phyloP scores from a whole-genome alignment of 768 basidiomycete species.

The Guyanaporus albipodus region DNA sequence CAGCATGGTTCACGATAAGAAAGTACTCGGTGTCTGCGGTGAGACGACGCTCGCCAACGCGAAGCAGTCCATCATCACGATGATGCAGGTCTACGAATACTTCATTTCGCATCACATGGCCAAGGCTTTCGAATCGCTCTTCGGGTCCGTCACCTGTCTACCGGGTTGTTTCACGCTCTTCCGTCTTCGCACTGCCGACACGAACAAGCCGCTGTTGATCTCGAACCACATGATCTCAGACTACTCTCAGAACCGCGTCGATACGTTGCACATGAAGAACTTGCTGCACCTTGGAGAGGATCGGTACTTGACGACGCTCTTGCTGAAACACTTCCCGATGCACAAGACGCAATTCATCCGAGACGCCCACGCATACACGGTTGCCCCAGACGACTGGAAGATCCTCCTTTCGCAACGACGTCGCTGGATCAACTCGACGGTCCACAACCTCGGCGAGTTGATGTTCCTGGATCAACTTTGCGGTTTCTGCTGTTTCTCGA shows the following conservation, averaged over 20 bases:
- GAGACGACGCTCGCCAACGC: slow-evolving; percentile 92
- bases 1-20: slow-evolving; percentile 97
- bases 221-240: slow-evolving; percentile 87
- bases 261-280: slow-evolving; percentile 99
- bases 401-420: slow-evolving; percentile 93
- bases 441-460: slow-evolving; percentile 94
- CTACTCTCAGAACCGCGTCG: slow-evolving; percentile 94
- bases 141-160: slow-evolving; percentile 97
- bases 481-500: slow-evolving; percentile 98
- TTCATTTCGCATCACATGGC: slow-evolving; percentile 99
- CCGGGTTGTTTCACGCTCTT: slow-evolving; percentile 99
- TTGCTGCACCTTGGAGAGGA: slow-evolving; percentile 97
- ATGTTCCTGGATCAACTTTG: slow-evolving; percentile 89
- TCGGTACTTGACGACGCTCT: slow-evolving; percentile 93
- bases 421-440: slow-evolving; percentile 99
- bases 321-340: slow-evolving; percentile 92
- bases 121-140: slow-evolving; percentile 95
- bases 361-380: slow-evolving; percentile 90
- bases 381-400: slow-evolving; percentile 95
- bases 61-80: slow-evolving; percentile 92
- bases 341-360: slow-evolving; percentile 95
- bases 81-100: slow-evolving; percentile 99
- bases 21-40: slow-evolving; percentile 90
- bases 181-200: slow-evolving; percentile 90
- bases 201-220: slow-evolving; percentile 91